A percentile compares a stretch with the other conserved stretches of the same genome.
Conservation (phyloP, 768 basidiomycete genomes). For the Gloeopeniophorella convolvens region DNA sequence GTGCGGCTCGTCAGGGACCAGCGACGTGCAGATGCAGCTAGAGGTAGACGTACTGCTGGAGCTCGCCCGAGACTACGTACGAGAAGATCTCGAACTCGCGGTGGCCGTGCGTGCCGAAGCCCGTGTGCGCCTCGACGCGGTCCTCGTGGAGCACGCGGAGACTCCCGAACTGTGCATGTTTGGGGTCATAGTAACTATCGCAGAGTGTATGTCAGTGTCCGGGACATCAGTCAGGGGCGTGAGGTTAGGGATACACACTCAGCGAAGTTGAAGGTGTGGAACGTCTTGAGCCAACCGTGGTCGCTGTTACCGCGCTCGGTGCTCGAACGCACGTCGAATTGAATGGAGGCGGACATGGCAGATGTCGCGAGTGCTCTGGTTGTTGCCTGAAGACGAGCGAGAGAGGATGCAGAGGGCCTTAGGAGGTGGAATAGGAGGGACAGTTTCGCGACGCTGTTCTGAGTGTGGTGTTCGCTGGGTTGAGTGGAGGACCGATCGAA, state of each 20-base stretch:
- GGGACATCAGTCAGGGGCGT: neutral
- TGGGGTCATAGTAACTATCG: neutral
- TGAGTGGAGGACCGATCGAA: too few species aligned
- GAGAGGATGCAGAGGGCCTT: neutral
- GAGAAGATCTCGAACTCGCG: conserved; percentile 89
- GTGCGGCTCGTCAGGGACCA: neutral
- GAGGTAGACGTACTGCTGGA: conserved; percentile 63
- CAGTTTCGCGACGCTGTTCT: neutral
- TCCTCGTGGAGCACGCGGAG: conserved; percentile 93
- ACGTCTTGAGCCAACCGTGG: conserved; percentile 54
- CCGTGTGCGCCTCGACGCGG: conserved; percentile 65
- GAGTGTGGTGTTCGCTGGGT: too few species aligned
- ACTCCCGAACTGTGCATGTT: conserved; percentile 49
- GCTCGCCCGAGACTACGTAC: conserved; percentile 70
- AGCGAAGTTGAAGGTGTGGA: conserved; percentile 73
- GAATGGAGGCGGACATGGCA: conserved; percentile 14
- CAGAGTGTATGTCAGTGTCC: neutral
- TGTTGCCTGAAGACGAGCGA: neutral
- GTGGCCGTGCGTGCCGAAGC: conserved; percentile 84
- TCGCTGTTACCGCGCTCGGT: conserved; percentile 41
- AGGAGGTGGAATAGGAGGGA: neutral
- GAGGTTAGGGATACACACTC: conserved; percentile 29
- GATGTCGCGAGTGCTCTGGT: neutral
- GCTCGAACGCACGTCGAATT: conserved; percentile 33
- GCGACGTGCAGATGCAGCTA: neutral